A percentile compares a stretch with the other conserved stretches of the same genome.
phyloP scores from a whole-genome alignment of 257 asterid genomes.

The Penstemon davidsonii region DNA sequence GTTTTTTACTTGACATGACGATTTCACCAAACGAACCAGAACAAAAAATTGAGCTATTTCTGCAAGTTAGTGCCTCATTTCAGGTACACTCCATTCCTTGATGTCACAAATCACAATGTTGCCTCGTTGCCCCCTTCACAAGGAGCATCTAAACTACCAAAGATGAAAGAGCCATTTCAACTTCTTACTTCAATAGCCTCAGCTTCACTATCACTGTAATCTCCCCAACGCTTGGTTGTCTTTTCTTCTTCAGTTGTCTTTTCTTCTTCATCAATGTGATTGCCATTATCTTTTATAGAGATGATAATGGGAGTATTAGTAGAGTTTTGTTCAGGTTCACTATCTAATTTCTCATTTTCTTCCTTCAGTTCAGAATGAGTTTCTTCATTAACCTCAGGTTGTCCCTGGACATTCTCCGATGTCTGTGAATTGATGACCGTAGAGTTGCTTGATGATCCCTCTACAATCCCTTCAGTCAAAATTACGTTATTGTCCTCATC shows the following conservation, averaged over 20 bases:
- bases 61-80: slow-evolving; percentile 20
- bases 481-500: slow-evolving; percentile 28
- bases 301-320: slow-evolving; percentile 26
- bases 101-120: background rate
- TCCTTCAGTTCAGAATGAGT: slow-evolving; percentile 26
- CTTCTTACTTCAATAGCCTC: slow-evolving; percentile 49
- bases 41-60: slow-evolving; percentile 20
- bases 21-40: slow-evolving; percentile 30
- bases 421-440: slow-evolving; percentile 10
- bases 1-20: slow-evolving; percentile 26
- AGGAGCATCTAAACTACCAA: slow-evolving; percentile 2
- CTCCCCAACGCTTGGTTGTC: slow-evolving; percentile 70
- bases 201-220: slow-evolving; percentile 70
- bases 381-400: slow-evolving; percentile 30
- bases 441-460: slow-evolving; percentile 27
- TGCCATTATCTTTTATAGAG: slow-evolving; percentile 35
- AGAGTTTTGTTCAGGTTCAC: slow-evolving; percentile 36
- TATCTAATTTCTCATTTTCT: slow-evolving; percentile 27
- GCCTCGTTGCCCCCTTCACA: background rate
- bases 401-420: slow-evolving; percentile 27
- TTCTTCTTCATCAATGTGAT: slow-evolving; percentile 35
- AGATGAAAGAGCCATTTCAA: slow-evolving; percentile 32
- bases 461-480: slow-evolving; percentile 33
- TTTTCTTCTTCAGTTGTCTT: slow-evolving; percentile 47
- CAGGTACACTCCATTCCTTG: background rate